Conservation (phyloP, 1,139 yeast species). For the Torulaspora pretoriensis region DNA sequence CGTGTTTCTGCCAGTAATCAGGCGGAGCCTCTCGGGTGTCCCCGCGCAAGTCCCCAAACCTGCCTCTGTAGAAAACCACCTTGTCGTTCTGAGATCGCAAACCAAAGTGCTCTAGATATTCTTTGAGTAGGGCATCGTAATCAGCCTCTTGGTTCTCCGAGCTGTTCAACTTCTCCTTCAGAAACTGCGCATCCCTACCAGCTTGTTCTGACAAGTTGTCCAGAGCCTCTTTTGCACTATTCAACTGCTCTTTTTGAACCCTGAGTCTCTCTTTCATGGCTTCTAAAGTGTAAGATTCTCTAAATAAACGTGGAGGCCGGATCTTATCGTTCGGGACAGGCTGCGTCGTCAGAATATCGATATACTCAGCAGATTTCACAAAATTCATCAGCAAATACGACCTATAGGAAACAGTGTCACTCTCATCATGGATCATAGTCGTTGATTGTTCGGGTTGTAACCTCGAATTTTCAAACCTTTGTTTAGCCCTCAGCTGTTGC, state of each 20-base stretch:
- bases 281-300: conserved; percentile 11
- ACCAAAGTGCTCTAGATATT: conserved; percentile 13
- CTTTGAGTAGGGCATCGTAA: conserved; percentile 10
- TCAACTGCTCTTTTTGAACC: conserved; percentile 15
- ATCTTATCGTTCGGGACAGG: conserved; percentile 25
- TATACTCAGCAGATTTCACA: conserved; percentile 21
- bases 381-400: conserved; percentile 28
- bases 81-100: conserved; percentile 19
- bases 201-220: conserved; percentile 6
- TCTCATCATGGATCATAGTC: conserved; percentile 34
- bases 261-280: conserved; percentile 14
- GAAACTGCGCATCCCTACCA: conserved; percentile 8
- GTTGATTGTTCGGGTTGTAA: conserved; percentile 29
- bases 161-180: conserved; percentile 12
- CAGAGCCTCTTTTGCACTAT: conserved; percentile 7
- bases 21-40: conserved; percentile 30
- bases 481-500: conserved; percentile 19
- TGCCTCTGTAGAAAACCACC: conserved; percentile 19
- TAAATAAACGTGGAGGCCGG: conserved; percentile 22
- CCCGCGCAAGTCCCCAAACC: conserved; percentile 20
- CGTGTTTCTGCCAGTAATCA: conserved; percentile 30
- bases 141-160: conserved; percentile 9
- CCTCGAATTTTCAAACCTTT: conserved; percentile 23
- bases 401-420: conserved; percentile 35
- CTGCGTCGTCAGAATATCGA: conserved; percentile 27